These are phyloP conservation scores for Lithohypha guttulata DNA, from an alignment of 2,329 filamentous ascomycete genomes.

Conservation along the genomic window DNA sequence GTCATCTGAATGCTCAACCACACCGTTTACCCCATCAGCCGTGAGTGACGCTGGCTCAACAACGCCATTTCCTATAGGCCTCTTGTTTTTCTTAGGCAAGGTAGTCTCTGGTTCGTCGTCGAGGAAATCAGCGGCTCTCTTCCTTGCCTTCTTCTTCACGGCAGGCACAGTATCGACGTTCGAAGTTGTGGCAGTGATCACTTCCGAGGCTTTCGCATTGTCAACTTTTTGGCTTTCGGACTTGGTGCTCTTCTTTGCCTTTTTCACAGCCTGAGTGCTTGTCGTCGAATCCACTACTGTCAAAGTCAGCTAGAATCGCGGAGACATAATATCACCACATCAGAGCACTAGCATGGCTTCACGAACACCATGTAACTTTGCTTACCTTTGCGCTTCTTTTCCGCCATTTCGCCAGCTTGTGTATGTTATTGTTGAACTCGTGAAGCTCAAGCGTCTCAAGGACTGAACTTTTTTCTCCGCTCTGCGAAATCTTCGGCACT, in stretches of 20 bases:
- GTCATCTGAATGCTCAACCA: slow-evolving; percentile 21
- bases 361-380: neutral
- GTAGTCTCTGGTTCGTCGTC: slow-evolving; percentile 31
- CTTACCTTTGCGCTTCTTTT: slow-evolving; percentile 21
- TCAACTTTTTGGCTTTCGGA: slow-evolving; percentile 25
- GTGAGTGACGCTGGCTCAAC: slow-evolving; percentile 13
- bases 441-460: neutral
- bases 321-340: no score
- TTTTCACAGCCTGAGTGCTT: slow-evolving; percentile 45
- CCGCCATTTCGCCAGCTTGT: slow-evolving; percentile 13
- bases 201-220: slow-evolving; percentile 19
- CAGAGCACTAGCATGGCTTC: no score
- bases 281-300: slow-evolving; percentile 11
- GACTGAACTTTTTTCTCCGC: slow-evolving; percentile 1
- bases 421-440: neutral
- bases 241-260: slow-evolving; percentile 43
- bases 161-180: no score
- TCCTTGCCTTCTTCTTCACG: slow-evolving; percentile 33
- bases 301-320: no score
- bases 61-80: slow-evolving; percentile 13
- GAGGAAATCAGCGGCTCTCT: slow-evolving; percentile 39
- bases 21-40: slow-evolving; percentile 28
- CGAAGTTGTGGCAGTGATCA: slow-evolving; percentile 10
- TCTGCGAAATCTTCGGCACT: no score
- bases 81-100: slow-evolving; percentile 31